These are phyloP conservation scores for Aphanocladium album DNA, from an alignment of 2,329 filamentous ascomycete genomes.

Conservation along the genomic window DNA sequence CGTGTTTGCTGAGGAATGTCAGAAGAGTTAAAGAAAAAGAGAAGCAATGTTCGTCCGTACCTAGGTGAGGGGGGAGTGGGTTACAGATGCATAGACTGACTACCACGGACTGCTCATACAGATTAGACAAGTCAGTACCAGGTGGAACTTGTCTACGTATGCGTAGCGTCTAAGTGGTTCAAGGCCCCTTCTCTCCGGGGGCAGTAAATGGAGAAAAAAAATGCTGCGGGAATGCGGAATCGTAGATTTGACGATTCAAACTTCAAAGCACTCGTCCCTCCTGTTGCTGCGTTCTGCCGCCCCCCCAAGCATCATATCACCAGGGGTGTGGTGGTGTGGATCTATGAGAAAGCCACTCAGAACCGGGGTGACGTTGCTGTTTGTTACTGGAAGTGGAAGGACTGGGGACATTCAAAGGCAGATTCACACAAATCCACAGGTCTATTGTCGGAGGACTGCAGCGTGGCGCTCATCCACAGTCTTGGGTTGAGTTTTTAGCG, in stretches of 20 bases:
- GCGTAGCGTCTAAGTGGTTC: neutral
- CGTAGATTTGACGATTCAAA: neutral
- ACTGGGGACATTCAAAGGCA: neutral
- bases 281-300: neutral
- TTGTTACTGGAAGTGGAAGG: neutral
- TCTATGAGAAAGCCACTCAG: neutral
- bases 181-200: neutral
- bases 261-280: neutral
- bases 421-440: neutral
- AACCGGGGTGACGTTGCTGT: neutral
- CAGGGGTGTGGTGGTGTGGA: slow-evolving; percentile 2
- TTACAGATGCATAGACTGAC: neutral
- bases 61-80: neutral
- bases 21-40: neutral
- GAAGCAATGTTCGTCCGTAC: neutral
- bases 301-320: neutral
- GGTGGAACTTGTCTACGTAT: neutral
- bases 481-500: neutral
- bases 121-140: neutral
- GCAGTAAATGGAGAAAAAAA: neutral
- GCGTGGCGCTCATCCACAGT: neutral
- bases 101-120: neutral
- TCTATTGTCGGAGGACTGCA: neutral
- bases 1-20: neutral
- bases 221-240: neutral